phyloP scores from a whole-genome alignment of 176 grass and related monocot species.

The Paspalum vaginatum region DNA sequence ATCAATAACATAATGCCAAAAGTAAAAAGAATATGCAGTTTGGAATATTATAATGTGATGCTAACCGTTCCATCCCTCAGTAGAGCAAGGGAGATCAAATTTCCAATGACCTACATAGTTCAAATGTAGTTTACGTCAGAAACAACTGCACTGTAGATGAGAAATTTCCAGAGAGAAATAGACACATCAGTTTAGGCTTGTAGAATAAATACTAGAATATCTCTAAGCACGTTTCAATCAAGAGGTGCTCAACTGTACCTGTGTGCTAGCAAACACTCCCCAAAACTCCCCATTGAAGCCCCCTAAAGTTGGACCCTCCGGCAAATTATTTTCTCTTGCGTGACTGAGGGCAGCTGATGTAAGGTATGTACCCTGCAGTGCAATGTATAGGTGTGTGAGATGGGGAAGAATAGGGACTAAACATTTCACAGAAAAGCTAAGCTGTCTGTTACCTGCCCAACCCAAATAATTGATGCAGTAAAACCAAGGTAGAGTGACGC shows the following conservation, averaged over 20 bases:
- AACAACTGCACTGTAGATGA: not conserved
- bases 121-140: constrained; percentile 35
- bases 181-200: not conserved
- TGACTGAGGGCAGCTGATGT: constrained; percentile 81
- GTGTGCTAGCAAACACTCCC: constrained; percentile 92
- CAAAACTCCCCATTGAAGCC: constrained; percentile 97
- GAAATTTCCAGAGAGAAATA: constrained; percentile 20
- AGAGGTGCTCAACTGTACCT: constrained; percentile 45
- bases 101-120: constrained; percentile 80
- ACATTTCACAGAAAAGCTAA: constrained; percentile 13
- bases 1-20: not conserved
- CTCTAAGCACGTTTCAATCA: not conserved
- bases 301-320: constrained; percentile 77
- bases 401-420: constrained; percentile 16
- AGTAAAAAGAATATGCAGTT: not conserved
- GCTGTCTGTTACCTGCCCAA: constrained; percentile 63
- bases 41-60: constrained; percentile 10
- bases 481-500: constrained; percentile 92
- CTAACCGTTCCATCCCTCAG: constrained; percentile 77
- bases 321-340: constrained; percentile 79
- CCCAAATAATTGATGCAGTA: constrained; percentile 95
- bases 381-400: not conserved
- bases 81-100: constrained; percentile 89
- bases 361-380: constrained; percentile 84
- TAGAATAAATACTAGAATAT: constrained; percentile 25